These are phyloP conservation scores for Saccharomyces jurei DNA, from an alignment of 805 yeast genomes.

Conservation along the genomic window DNA sequence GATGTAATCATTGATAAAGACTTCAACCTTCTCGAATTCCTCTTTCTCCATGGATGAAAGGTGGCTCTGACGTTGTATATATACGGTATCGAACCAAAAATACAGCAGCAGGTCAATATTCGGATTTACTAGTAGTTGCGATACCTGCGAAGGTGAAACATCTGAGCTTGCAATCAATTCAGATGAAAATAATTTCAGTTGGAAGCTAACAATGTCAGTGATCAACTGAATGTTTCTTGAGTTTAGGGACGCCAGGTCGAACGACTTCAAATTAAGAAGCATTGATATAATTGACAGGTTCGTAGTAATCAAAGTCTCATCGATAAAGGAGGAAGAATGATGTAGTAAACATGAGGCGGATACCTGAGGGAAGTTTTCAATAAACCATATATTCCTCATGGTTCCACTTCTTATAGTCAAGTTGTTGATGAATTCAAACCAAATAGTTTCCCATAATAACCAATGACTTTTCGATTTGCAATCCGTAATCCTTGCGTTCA, in stretches of 20 bases:
- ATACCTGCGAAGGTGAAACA: slow-evolving; percentile 4
- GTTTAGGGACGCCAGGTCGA: not conserved
- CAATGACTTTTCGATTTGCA: slow-evolving; percentile 14
- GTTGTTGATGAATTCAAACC: slow-evolving; percentile 20
- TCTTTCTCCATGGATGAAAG: slow-evolving; percentile 2
- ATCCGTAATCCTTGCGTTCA: not conserved
- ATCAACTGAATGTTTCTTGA: slow-evolving; percentile 10
- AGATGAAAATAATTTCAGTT: slow-evolving; percentile 10
- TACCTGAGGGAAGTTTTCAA: slow-evolving; percentile 6
- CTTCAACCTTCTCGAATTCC: not conserved
- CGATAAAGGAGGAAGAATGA: not conserved
- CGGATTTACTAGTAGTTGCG: slow-evolving; percentile 14
- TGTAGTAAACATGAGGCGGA: not conserved
- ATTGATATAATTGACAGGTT: not conserved
- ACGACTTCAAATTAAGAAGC: not conserved
- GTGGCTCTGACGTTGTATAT: slow-evolving; percentile 1
- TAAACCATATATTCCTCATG: slow-evolving; percentile 5
- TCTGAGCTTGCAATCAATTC: slow-evolving; percentile 5
- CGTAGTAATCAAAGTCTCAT: not conserved
- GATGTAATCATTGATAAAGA: not conserved
- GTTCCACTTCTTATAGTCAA: slow-evolving; percentile 5
- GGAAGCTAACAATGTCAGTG: slow-evolving; percentile 12
- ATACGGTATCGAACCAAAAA: slow-evolving; percentile 16
- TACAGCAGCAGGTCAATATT: slow-evolving; percentile 18
- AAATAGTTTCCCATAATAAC: slow-evolving; percentile 19